These are phyloP conservation scores for Moringa oleifera DNA, from an alignment of 345 rosid genomes.

Conservation along the genomic window DNA sequence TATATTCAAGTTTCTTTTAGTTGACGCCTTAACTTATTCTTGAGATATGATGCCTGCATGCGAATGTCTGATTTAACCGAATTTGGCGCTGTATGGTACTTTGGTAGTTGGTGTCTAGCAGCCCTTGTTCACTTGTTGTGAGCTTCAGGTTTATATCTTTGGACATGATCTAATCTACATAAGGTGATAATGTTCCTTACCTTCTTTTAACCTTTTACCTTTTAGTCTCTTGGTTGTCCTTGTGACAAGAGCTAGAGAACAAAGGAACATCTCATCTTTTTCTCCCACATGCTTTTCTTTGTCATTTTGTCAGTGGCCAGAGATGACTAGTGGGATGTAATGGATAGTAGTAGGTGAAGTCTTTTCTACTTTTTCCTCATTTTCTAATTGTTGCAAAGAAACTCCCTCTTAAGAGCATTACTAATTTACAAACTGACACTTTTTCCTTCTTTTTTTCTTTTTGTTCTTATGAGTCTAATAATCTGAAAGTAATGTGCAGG, in stretches of 20 bases:
- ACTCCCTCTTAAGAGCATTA: too few species aligned
- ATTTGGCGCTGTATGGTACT: background rate
- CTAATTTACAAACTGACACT: too few species aligned
- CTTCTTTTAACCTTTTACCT: background rate
- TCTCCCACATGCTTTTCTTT: background rate
- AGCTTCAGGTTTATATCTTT: too few species aligned
- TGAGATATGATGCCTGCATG: background rate
- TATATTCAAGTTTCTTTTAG: background rate
- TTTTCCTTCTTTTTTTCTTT: slow-evolving; percentile 2
- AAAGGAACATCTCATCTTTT: background rate
- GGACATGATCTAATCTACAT: too few species aligned
- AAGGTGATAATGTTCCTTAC: too few species aligned
- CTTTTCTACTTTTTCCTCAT: background rate
- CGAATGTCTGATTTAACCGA: background rate
- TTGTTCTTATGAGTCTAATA: slow-evolving; percentile 21
- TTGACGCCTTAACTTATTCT: background rate
- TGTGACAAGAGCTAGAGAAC: background rate
- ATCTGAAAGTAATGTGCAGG: slow-evolving; percentile 43
- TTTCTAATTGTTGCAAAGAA: too few species aligned
- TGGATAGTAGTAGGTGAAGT: background rate
- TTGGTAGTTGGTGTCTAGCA: background rate
- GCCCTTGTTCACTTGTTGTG: too few species aligned
- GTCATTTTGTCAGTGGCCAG: too few species aligned
- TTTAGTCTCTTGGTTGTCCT: background rate
- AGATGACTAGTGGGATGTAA: background rate